Conservation (phyloP, 2,329 filamentous ascomycete genomes). For the Colletotrichum spinosum region DNA sequence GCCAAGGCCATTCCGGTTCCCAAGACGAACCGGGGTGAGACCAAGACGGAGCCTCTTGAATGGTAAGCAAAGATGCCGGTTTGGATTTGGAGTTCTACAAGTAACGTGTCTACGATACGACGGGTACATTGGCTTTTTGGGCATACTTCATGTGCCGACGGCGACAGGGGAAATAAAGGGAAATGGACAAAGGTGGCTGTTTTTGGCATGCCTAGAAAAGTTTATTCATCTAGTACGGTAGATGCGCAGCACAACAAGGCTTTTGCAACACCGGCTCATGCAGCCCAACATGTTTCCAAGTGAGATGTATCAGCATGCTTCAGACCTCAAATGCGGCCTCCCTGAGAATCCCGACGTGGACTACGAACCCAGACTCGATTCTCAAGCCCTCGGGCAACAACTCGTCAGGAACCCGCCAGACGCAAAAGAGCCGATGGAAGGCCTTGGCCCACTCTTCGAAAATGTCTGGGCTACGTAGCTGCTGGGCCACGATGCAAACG, state of each 20-base stretch:
- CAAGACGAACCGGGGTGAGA: constrained; percentile 89
- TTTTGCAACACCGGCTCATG: constrained; percentile 11
- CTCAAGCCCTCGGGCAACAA: constrained; percentile 69
- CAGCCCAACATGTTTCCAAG: constrained; percentile 1
- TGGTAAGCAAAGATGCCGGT: constrained; percentile 68
- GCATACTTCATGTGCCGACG: constrained; percentile 15
- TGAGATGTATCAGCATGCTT: neutral
- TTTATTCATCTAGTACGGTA: constrained; percentile 20
- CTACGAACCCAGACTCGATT: constrained; percentile 79
- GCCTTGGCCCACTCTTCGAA: constrained; percentile 83
- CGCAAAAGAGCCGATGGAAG: constrained; percentile 74
- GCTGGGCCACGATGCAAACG: constrained; percentile 87
- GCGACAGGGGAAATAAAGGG: constrained; percentile 25
- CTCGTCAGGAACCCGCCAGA: constrained; percentile 80
- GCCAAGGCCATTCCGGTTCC: constrained; percentile 77
- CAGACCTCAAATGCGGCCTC: constrained; percentile 6
- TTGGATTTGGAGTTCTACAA: constrained; percentile 34
- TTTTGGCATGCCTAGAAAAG: constrained; percentile 2
- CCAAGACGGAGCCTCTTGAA: constrained; percentile 86
- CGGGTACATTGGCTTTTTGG: constrained; percentile 22
- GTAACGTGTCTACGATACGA: constrained; percentile 34
- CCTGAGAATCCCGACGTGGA: constrained; percentile 80
- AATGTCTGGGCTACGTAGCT: constrained; percentile 85
- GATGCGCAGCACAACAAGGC: constrained; percentile 15
- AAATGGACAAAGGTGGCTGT: constrained; percentile 10